These are phyloP conservation scores for Fagopyrum esculentum DNA, from an alignment of 148 eudicot species.

Conservation along the genomic window DNA sequence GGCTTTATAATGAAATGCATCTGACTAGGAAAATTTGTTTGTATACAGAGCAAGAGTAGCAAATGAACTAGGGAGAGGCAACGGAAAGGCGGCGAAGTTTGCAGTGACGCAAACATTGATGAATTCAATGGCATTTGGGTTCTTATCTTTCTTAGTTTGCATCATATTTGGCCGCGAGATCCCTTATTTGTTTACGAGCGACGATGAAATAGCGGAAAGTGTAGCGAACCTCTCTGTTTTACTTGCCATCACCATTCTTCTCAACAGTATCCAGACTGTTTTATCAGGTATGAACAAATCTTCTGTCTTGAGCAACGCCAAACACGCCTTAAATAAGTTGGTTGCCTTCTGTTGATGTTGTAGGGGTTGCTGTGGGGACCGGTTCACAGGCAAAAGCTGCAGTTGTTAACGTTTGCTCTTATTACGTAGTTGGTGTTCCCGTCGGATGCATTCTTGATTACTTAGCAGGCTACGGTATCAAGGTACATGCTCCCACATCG, in stretches of 20 bases:
- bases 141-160: constrained; percentile 20
- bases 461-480: constrained; percentile 17
- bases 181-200: constrained; percentile 31
- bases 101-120: not conserved
- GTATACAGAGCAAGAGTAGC: not conserved
- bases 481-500: constrained; percentile 13
- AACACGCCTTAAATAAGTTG: too few relatives aligned
- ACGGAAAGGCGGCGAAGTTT: constrained; percentile 14
- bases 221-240: constrained; percentile 32
- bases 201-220: constrained; percentile 26
- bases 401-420: constrained; percentile 26
- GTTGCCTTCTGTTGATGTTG: not conserved
- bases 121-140: constrained; percentile 4
- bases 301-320: not conserved
- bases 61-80: constrained; percentile 14
- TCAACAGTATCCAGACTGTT: constrained; percentile 23
- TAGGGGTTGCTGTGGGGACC: constrained; percentile 37
- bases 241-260: constrained; percentile 32
- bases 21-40: not conserved
- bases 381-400: constrained; percentile 30
- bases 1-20: too few relatives aligned
- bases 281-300: constrained; percentile 23
- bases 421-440: constrained; percentile 31
- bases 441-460: constrained; percentile 29
- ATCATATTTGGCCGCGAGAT: constrained; percentile 23